These are phyloP conservation scores for Mortierella alpina DNA, from an alignment of 192 early-diverging fungal species.

Conservation along the genomic window DNA sequence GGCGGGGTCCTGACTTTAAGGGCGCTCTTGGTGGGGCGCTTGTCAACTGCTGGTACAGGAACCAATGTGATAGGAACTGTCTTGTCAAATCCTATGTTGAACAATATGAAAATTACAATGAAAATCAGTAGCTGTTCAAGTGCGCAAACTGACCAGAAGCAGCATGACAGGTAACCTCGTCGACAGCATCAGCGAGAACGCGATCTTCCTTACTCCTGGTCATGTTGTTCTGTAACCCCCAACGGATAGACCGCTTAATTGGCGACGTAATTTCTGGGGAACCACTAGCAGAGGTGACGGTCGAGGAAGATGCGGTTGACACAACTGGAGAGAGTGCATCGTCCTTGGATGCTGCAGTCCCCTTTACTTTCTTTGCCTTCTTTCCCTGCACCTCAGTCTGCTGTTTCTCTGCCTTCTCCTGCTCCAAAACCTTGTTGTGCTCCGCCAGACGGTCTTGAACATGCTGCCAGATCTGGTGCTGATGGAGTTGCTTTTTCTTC, in stretches of 20 bases:
- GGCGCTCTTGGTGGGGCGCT: conserved; percentile 33
- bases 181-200: too few relatives aligned
- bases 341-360: background rate
- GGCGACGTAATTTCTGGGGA: conserved; percentile 20
- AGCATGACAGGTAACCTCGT: too few relatives aligned
- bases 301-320: conserved; percentile 20
- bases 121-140: background rate
- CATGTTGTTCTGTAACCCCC: conserved; percentile 45
- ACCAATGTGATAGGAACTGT: conserved; percentile 37
- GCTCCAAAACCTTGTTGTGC: conserved; percentile 32
- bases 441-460: conserved; percentile 48
- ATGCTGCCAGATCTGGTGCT: conserved; percentile 51
- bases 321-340: background rate
- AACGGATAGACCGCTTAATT: conserved; percentile 37
- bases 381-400: background rate
- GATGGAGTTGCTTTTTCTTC: conserved; percentile 29
- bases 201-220: conserved; percentile 24
- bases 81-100: conserved; percentile 40
- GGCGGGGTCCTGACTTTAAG: conserved; percentile 36
- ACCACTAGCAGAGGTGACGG: conserved; percentile 20
- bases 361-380: background rate
- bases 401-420: conserved; percentile 21
- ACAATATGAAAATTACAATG: background rate
- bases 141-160: too few relatives aligned
- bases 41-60: conserved; percentile 29